These are phyloP conservation scores for Diplosphaera chodatii DNA, from an alignment of 139 green algal species.

Conservation along the genomic window DNA sequence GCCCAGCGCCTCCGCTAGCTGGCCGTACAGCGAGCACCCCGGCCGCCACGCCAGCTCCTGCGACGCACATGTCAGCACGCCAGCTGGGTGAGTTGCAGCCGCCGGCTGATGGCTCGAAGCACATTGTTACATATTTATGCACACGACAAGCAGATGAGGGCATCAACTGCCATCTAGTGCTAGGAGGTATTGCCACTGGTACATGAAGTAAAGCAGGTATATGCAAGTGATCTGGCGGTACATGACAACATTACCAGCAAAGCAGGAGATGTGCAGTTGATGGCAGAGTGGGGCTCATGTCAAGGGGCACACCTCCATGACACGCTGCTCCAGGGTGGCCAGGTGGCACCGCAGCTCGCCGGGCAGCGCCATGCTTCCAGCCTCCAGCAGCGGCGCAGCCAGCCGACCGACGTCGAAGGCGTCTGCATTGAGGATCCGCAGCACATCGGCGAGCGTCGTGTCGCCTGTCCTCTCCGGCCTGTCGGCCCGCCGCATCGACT, in stretches of 20 bases:
- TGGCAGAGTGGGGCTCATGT: background rate
- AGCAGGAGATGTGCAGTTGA: too few relatives aligned
- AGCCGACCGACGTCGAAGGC: conserved; percentile 78
- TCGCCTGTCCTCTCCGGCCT: too few relatives aligned
- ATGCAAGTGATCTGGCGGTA: too few relatives aligned
- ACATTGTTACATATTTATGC: too few relatives aligned
- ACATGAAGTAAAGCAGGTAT: too few relatives aligned
- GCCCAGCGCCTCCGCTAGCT: conserved; percentile 21
- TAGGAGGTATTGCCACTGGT: too few relatives aligned
- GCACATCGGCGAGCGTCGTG: conserved; percentile 46
- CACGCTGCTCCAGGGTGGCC: conserved; percentile 60
- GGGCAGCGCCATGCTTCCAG: conserved; percentile 30
- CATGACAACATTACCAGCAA: too few relatives aligned
- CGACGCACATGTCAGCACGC: too few relatives aligned
- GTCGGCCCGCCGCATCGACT: too few relatives aligned
- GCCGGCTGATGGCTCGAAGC: too few relatives aligned
- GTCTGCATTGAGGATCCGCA: conserved; percentile 47
- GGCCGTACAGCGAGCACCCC: conserved; percentile 54
- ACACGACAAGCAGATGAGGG: too few relatives aligned
- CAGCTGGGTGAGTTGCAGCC: conserved; percentile 43
- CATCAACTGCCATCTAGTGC: too few relatives aligned
- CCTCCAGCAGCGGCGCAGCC: conserved; percentile 53
- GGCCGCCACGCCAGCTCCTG: conserved; percentile 64
- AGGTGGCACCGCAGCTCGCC: conserved; percentile 69
- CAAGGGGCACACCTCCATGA: background rate